Conservation (phyloP, 371 early-diverging fungal genomes). For the Hamiltosporidium magnivora region DNA sequence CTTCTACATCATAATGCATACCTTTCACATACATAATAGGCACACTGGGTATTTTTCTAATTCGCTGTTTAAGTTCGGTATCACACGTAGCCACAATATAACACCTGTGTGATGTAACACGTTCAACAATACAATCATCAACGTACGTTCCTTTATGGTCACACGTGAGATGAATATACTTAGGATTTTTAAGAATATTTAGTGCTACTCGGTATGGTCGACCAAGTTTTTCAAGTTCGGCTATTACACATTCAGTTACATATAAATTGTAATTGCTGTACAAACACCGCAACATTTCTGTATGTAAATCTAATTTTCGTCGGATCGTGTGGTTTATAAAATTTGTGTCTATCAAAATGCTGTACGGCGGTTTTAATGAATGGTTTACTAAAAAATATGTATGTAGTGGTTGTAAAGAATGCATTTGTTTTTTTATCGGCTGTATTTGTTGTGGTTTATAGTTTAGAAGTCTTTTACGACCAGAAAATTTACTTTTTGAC, state of each 20-base stretch:
- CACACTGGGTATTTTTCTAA: constrained; percentile 90
- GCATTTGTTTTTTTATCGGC: no score
- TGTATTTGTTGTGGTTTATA: no score
- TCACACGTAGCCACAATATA: constrained; percentile 99
- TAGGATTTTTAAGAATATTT: constrained; percentile 24
- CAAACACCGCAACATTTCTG: constrained; percentile 91
- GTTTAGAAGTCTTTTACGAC: no score
- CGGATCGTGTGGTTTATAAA: constrained; percentile 98
- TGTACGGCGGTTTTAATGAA: constrained; percentile 89
- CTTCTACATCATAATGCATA: constrained; percentile 78
- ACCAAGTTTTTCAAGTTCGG: constrained; percentile 95
- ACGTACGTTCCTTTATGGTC: constrained; percentile 97
- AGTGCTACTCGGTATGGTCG: constrained; percentile 85
- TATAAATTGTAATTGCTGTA: constrained; percentile 69
- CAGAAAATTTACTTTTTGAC: no score
- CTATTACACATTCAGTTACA: constrained; percentile 97
- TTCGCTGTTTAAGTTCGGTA: constrained; percentile 84
- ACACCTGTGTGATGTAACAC: constrained; percentile 83
- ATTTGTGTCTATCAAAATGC: constrained; percentile 93
- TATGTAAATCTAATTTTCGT: constrained; percentile 86
- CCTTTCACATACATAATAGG: constrained; percentile 92
- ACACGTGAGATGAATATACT: constrained; percentile 76
- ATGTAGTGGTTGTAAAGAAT: no score
- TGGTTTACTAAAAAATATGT: constrained; percentile 72
- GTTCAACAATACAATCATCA: constrained; percentile 91